Conservation (phyloP, 371 early-diverging fungal species). For the Blakeslea trispora region DNA sequence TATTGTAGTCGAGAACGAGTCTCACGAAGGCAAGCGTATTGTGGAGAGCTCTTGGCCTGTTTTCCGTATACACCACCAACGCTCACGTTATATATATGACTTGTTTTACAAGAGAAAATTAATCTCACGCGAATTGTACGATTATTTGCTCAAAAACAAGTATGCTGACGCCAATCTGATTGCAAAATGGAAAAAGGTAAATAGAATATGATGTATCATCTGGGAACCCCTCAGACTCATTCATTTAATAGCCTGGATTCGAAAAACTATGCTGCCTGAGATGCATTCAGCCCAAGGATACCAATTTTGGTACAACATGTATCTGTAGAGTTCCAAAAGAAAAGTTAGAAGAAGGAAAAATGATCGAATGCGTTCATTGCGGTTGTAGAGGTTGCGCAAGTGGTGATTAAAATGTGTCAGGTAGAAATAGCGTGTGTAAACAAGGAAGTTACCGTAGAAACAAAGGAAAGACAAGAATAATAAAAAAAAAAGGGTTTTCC, state of each 20-base stretch:
- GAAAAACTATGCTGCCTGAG: conserved; percentile 98
- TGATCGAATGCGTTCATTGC: conserved; percentile 94
- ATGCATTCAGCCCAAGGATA: conserved; percentile 97
- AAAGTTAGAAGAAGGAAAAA: conserved; percentile 85
- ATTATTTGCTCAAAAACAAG: conserved; percentile 88
- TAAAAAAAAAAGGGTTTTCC: conserved; percentile 7
- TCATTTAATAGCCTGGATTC: conserved; percentile 78
- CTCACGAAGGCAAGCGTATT: conserved; percentile 93
- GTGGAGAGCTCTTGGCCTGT: conserved; percentile 95
- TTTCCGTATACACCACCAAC: conserved; percentile 96
- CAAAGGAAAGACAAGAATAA: conserved; percentile 5
- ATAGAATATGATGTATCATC: background rate
- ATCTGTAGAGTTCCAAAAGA: conserved; percentile 97
- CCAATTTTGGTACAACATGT: conserved; percentile 97
- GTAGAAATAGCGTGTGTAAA: too few relatives aligned
- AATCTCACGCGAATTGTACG: conserved; percentile 91
- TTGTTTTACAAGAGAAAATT: conserved; percentile 93
- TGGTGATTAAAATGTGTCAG: conserved; percentile 42
- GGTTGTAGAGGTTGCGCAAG: conserved; percentile 84
- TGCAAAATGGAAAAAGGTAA: conserved; percentile 97
- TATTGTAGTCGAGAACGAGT: conserved; percentile 89
- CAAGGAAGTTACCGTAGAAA: conserved; percentile 1
- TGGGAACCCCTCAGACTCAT: background rate
- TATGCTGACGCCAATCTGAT: conserved; percentile 95
- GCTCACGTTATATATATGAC: conserved; percentile 95